Percentiles rank a stretch among this genome's conserved stretches.
Conservation (phyloP, 805 yeast genomes). For the Torulaspora gathmanii region DNA sequence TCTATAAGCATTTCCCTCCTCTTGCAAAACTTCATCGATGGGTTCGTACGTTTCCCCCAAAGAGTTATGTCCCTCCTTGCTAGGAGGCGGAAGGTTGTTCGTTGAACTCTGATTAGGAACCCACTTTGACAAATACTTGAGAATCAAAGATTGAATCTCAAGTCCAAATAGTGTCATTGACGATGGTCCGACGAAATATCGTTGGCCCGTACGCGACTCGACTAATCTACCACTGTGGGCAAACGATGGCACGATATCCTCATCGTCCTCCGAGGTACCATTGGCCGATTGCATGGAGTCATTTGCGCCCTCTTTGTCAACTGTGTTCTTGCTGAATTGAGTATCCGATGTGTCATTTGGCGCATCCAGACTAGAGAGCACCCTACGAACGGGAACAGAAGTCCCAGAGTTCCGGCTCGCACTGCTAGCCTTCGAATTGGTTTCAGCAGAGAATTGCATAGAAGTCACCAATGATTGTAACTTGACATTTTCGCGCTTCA, state of each 20-base stretch:
- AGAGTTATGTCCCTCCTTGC: slow-evolving; percentile 7
- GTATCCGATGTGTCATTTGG: slow-evolving; percentile 7
- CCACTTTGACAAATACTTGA: slow-evolving; percentile 31
- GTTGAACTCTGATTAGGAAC: slow-evolving; percentile 10
- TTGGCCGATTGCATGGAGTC: background rate
- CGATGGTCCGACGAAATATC: slow-evolving; percentile 72
- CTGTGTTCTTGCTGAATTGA: slow-evolving; percentile 12
- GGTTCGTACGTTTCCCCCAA: slow-evolving; percentile 12
- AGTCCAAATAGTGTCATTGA: slow-evolving; percentile 79
- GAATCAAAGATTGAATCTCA: slow-evolving; percentile 65
- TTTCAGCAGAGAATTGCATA: background rate
- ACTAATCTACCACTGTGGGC: slow-evolving; percentile 65
- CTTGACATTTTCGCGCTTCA: slow-evolving; percentile 61
- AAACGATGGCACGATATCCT: slow-evolving; percentile 64
- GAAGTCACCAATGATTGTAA: slow-evolving; percentile 38
- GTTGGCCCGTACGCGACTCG: slow-evolving; percentile 70
- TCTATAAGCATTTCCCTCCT: slow-evolving; percentile 72
- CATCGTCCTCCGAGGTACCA: slow-evolving; percentile 15
- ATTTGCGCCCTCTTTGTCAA: background rate
- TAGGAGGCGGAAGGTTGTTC: background rate
- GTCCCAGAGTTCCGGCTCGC: background rate
- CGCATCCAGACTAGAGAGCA: background rate
- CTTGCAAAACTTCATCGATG: slow-evolving; percentile 57
- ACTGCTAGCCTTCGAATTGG: background rate
- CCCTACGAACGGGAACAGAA: background rate